Evolutionary conservation across 2,329 filamentous ascomycete genomes (phyloP), one percentile per base, ranked within the genome.

Genomic region (Zasmidium angulare): DNA sequence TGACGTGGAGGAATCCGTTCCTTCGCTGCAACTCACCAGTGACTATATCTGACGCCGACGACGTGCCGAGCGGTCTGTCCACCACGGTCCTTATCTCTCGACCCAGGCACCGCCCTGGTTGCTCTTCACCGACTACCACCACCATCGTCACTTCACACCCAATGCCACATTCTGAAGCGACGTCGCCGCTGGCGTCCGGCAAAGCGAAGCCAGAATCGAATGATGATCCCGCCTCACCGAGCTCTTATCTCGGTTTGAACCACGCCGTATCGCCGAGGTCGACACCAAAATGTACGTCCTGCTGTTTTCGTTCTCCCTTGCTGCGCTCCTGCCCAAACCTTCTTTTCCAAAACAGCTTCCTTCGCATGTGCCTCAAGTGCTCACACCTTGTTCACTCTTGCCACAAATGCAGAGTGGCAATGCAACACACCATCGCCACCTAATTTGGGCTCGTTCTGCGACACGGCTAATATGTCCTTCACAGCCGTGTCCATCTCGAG

Each of bases 401-500:
- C 9, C 50, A 53, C 29, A 2, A 23, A 40, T n/a, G 19, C 29
- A 17, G 23, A 29, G 12, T 51, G 49, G 29, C 23, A 29, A 51
- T 26, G 49, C 24, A 21, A 14, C 50, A 43, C 36, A 46, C 52
- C 36, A 24, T 31, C 19, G 19, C 52, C 20, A 22, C 31, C 31
- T 47, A 29, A 9, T 51, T 12, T 24, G 21, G 12, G 20, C 23
- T 6, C 24, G n/a, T 48, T 31, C 23, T 11, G 20, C 49, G 26
- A 46, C 56, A 23, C 29, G 21, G 58, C 64, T 66, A 36, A 64
- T 61, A 54, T 60, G 54, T 60, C 55, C 11, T 56, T 48, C 40
- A 48, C 66, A 81, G 79, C 75, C 60, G 78, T 81, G 31, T 77
- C 78, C 3, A 80, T 80, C 63, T 76, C 75, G 53, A 66, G 65